phyloP scores from a whole-genome alignment of 805 yeast genomes.

The Ogataea kodamae region DNA sequence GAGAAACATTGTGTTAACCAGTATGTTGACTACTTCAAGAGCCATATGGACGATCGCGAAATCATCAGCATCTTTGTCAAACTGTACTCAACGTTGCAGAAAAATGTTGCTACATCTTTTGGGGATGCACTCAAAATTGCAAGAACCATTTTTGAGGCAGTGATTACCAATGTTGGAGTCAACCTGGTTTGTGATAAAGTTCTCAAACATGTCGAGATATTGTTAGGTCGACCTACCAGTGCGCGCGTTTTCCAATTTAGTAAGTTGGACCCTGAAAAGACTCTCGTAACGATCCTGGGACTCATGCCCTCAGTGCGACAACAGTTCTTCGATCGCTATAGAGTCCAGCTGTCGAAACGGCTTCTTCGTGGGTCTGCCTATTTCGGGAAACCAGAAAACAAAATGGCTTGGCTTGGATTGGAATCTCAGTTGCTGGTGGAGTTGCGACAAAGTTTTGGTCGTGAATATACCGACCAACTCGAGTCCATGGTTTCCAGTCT shows the following conservation, averaged over 20 bases:
- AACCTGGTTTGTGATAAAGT: conserved; percentile 13
- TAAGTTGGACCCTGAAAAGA: background rate
- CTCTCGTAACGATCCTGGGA: conserved; percentile 7
- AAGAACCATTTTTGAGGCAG: conserved; percentile 1
- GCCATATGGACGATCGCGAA: conserved; percentile 1
- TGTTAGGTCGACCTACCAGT: conserved; percentile 5
- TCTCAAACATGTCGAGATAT: conserved; percentile 12
- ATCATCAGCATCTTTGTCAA: conserved; percentile 1
- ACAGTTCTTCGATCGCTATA: conserved; percentile 23
- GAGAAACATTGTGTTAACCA: conserved; percentile 1
- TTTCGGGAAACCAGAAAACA: conserved; percentile 3
- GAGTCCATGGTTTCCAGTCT: conserved; percentile 18
- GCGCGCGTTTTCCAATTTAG: background rate
- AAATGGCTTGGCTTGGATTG: conserved; percentile 7
- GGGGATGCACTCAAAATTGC: conserved; percentile 1
- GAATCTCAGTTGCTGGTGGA: conserved; percentile 11
- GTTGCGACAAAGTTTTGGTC: conserved; percentile 14
- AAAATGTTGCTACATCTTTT: background rate
- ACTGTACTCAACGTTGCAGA: background rate
- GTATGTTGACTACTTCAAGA: background rate
- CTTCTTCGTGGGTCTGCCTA: conserved; percentile 15
- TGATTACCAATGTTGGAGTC: conserved; percentile 7
- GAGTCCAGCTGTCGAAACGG: conserved; percentile 21
- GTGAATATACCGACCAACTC: conserved; percentile 19
- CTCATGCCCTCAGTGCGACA: conserved; percentile 21